Evolutionary conservation across 805 yeast genomes (phyloP), one percentile per base, ranked within the genome.

Genomic region (Sugiyamaella floridensis): DNA sequence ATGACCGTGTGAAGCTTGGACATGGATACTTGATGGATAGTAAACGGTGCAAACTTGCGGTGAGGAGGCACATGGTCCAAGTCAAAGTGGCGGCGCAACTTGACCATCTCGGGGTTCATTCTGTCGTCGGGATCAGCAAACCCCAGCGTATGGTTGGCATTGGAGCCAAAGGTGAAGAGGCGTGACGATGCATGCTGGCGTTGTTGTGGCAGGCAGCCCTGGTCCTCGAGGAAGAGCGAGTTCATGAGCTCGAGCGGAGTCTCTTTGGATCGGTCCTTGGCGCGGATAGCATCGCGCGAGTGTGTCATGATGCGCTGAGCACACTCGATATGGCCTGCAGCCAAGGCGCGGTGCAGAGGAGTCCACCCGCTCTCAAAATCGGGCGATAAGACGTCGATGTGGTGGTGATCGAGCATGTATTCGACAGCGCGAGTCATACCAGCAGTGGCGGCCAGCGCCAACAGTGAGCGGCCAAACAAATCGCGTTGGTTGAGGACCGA

Each of bases 351-450:
- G 66, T 90, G 97, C 28, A 90, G 71, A 22, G 88, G 80, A 43
- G 86, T 85, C 85, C 95, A 89, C 1, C 88, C 85, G 63, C 80
- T 87, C 66, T 89, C 97, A 49, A 71, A 71, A 65, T 90, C 97
- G 1, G 72, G 67, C 0, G 76, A 60, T 2, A 68, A 59, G 1
- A 75, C 41, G 50, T 81, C 80, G 19, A 78, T 62, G 15, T 76
- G 74, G 8, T 76, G 73, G 56, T 77, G 76, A 49, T 71, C 73
- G 41, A 85, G 65, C 7, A 85, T 57, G 19, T 70, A 70, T 8
- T 67, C 61, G 15, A 86, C 67, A 22, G 57, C 40, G 6, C 53
- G 46, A 16, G 49, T 18, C 20, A 53, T 44, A 57, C 60, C 72
- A 60, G 51, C 63, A 50, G 54, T 65, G 45, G 61, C 66, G 48